Evolutionary conservation across 345 rosid genomes (phyloP), one percentile per base, ranked within the genome.

Genomic region (Streptanthus diversifolius): DNA sequence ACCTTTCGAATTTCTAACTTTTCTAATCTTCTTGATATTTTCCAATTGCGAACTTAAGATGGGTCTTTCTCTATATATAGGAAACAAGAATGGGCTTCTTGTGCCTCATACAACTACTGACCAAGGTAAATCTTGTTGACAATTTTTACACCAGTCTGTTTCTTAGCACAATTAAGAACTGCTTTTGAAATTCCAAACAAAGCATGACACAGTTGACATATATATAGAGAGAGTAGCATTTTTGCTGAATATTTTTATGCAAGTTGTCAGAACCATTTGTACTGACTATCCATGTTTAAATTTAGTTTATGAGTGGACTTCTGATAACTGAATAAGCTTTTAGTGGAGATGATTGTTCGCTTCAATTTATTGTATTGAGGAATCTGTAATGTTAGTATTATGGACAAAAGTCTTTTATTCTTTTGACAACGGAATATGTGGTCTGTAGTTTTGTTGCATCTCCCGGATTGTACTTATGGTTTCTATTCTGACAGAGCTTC

Each of bases 31-130:
- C 29, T 27, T 24, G 1, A 48, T 43, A 7, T 24, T 5, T 30
- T 14, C 17, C 13, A 22, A 56, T 68, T 21, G 22, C 27, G 27
- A 17, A 18, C 25, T 43, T 14, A 27, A 1, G 3, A 51, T 13
- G 56, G 30, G 18, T 11, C 57, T 62, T 63, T 33, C 15, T 18
- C 17, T 1, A n/a, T 44, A 8, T 65, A 66, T 78, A 89, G 99
- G 99, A 57, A 95, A 95, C 81, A 95, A 91, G 70, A 89, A 91
- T 11, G 99, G 96, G 40, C 96, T 91, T 81, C 96, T 95, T 66
- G 82, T 95, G 73, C 99, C 97, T 1, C 99, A 91, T 68, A 95
- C 78, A 68, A 88, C 96, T 45, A 95, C 96, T 24, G 97, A 95
- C 78, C 99, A 95, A 87, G 99, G 99, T 95, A 68, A 27, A 24